Conservation (phyloP, 495 filamentous ascomycete genomes). For the Amniculicola lignicola region DNA sequence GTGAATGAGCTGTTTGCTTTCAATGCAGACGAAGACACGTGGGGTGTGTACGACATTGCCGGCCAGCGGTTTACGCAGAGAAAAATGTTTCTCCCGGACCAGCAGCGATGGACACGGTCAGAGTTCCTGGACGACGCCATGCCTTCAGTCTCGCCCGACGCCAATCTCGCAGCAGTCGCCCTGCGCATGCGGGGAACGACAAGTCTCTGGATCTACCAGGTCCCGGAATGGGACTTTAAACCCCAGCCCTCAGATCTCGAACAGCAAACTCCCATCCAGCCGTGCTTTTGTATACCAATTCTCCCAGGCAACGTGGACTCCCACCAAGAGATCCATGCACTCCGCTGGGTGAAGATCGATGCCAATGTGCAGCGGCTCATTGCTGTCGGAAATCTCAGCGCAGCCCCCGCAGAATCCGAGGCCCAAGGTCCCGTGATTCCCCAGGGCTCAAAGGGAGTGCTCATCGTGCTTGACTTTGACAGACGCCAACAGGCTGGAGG, state of each 20-base stretch:
- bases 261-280: conserved; percentile 23
- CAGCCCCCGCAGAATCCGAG: conserved; percentile 1
- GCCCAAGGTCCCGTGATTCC: conserved; percentile 7
- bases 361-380: conserved; percentile 23
- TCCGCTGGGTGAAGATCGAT: conserved; percentile 26
- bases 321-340: conserved; percentile 28
- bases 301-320: conserved; percentile 14
- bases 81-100: conserved; percentile 32
- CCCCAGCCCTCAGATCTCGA: not conserved
- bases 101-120: conserved; percentile 29
- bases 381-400: conserved; percentile 29
- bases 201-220: conserved; percentile 30
- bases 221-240: conserved; percentile 22
- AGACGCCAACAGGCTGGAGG: not conserved
- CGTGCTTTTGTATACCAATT: conserved; percentile 30
- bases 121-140: conserved; percentile 33
- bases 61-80: conserved; percentile 21
- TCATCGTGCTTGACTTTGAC: conserved; percentile 35
- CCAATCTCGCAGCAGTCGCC: conserved; percentile 30
- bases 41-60: conserved; percentile 32
- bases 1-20: conserved; percentile 35
- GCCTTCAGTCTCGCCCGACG: conserved; percentile 27
- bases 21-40: conserved; percentile 30
- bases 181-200: conserved; percentile 27
- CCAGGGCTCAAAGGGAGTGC: conserved; percentile 24